Conservation (phyloP, 352 stramenopile species). For the Elongisporangium undulatum region DNA sequence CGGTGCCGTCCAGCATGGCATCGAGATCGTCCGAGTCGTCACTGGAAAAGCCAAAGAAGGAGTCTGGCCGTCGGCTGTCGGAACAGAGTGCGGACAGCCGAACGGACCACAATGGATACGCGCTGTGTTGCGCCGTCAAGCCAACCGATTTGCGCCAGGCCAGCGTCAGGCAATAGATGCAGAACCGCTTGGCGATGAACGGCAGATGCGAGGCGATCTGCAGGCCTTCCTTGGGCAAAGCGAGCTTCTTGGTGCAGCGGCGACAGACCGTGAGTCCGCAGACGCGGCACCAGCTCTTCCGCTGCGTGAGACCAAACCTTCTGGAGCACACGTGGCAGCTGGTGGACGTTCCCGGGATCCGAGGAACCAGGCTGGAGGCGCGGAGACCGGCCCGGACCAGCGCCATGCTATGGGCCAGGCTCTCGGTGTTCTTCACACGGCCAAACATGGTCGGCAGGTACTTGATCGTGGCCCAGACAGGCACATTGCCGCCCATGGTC, state of each 20-base stretch:
- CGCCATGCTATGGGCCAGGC: background rate
- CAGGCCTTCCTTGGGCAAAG: background rate
- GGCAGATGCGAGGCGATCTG: background rate
- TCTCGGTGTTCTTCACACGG: background rate
- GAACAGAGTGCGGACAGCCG: background rate
- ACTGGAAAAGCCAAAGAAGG: background rate
- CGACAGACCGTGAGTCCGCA: background rate
- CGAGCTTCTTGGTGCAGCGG: background rate
- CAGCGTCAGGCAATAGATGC: background rate
- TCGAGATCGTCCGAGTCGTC: background rate
- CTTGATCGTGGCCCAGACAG: background rate
- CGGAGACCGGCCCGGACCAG: background rate
- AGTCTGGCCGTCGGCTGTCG: background rate
- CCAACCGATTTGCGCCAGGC: background rate
- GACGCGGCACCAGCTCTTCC: background rate
- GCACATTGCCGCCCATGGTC: background rate
- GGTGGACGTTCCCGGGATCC: background rate
- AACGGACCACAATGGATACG: background rate
- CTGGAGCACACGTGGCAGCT: background rate
- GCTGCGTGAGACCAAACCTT: background rate
- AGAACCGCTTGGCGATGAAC: background rate
- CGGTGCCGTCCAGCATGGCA: background rate
- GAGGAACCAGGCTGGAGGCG: background rate
- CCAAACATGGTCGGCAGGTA: background rate
- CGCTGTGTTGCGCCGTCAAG: background rate